Conservation (phyloP, 2,329 filamentous ascomycete species). For the Thelonectria rubi region DNA sequence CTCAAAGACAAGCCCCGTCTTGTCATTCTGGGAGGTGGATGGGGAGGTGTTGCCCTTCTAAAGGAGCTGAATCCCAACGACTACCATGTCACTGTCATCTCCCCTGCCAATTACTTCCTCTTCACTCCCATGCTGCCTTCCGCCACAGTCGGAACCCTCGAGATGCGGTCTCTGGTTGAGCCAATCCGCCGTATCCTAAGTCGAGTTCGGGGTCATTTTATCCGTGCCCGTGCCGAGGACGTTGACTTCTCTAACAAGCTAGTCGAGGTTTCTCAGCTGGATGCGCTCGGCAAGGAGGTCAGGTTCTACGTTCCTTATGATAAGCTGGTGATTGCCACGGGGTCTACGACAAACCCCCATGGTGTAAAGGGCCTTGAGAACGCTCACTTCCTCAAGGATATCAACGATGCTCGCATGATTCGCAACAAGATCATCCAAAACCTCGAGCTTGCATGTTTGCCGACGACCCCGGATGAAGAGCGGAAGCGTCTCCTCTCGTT, state of each 20-base stretch:
- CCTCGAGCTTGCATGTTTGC: conserved; percentile 89
- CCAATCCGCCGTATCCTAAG: conserved; percentile 87
- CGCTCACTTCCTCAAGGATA: conserved; percentile 94
- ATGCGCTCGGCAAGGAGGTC: conserved; percentile 74
- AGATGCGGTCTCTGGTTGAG: conserved; percentile 90
- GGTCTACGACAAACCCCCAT: conserved; percentile 92
- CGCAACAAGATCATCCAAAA: conserved; percentile 90
- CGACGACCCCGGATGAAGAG: conserved; percentile 89
- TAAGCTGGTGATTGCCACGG: conserved; percentile 92
- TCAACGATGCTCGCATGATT: conserved; percentile 89
- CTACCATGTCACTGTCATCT: conserved; percentile 95
- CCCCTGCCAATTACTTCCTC: conserved; percentile 94
- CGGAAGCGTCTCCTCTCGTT: conserved; percentile 89
- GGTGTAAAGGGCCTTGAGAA: conserved; percentile 95
- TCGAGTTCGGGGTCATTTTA: conserved; percentile 84
- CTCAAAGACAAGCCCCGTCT: conserved; percentile 90
- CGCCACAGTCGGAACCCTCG: conserved; percentile 94
- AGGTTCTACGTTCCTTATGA: conserved; percentile 97
- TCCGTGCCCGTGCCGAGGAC: conserved; percentile 86
- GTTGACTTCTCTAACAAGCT: conserved; percentile 92
- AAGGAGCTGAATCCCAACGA: conserved; percentile 91
- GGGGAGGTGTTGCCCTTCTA: conserved; percentile 91
- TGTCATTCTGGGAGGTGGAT: conserved; percentile 92
- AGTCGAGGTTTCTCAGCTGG: conserved; percentile 82
- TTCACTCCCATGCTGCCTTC: conserved; percentile 99